Percentiles rank a stretch among this genome's conserved stretches.
Conservation (phyloP, 2,329 filamentous ascomycete genomes). For the Monosporascus sp. region DNA sequence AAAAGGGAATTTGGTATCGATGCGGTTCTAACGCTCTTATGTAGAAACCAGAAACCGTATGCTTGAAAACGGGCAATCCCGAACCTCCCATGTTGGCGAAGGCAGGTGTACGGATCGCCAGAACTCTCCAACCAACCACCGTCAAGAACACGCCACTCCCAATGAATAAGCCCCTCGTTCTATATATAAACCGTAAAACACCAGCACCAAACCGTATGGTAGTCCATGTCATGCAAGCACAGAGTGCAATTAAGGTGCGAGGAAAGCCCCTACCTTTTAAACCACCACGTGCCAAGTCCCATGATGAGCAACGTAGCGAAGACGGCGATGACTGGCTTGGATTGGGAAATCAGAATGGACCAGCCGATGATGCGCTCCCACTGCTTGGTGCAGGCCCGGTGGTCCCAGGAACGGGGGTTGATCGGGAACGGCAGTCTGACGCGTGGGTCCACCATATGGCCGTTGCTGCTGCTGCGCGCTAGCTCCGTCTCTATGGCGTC, state of each 20-base stretch:
- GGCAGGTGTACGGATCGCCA: too few species aligned
- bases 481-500: constrained; percentile 10
- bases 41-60: not conserved
- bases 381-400: constrained; percentile 31
- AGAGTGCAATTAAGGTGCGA: constrained; percentile 1
- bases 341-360: constrained; percentile 52
- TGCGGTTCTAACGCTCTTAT: not conserved
- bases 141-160: too few species aligned
- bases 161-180: too few species aligned
- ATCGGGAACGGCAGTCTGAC: constrained; percentile 44
- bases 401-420: constrained; percentile 50
- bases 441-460: constrained; percentile 16
- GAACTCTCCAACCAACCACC: too few species aligned
- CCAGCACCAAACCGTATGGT: not conserved
- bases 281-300: constrained; percentile 43
- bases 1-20: not conserved
- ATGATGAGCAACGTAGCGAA: constrained; percentile 39
- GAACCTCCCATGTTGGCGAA: too few species aligned
- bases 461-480: constrained; percentile 1
- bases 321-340: constrained; percentile 43
- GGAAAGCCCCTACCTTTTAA: constrained; percentile 18
- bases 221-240: not conserved
- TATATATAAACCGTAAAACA: not conserved
- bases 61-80: too few species aligned
- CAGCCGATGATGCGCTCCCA: constrained; percentile 42